A percentile compares a stretch with the other conserved stretches of the same genome.
Conservation (phyloP, 2,329 filamentous ascomycete species). For the Myriosclerotinia scirpicola region DNA sequence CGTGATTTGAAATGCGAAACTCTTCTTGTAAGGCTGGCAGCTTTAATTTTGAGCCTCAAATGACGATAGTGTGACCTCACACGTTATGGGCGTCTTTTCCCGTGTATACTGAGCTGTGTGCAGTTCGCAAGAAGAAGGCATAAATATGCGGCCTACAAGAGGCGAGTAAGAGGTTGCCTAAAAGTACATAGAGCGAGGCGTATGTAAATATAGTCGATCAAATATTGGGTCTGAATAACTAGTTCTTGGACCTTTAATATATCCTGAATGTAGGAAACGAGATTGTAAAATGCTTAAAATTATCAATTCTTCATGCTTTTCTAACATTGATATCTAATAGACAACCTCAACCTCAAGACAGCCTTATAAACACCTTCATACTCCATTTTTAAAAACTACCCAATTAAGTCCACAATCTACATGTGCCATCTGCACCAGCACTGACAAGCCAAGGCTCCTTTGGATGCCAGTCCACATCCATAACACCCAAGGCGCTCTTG, state of each 20-base stretch:
- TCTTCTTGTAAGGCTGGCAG: not conserved
- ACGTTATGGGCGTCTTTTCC: not conserved
- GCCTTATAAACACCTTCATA: slow-evolving; percentile 20
- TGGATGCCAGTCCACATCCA: slow-evolving; percentile 96
- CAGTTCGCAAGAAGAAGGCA: not conserved
- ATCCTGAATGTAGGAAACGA: not conserved
- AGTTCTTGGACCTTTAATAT: not conserved
- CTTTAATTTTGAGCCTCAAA: slow-evolving; percentile 2
- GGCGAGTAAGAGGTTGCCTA: not conserved
- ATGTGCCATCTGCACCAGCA: slow-evolving; percentile 90
- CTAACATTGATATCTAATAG: slow-evolving; percentile 23
- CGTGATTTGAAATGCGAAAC: not conserved
- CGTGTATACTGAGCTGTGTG: not conserved
- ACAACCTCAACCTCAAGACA: slow-evolving; percentile 2
- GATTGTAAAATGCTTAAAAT: not conserved
- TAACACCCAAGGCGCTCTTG: slow-evolving; percentile 79
- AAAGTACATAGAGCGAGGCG: not conserved
- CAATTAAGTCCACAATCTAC: slow-evolving; percentile 78
- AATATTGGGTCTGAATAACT: not conserved
- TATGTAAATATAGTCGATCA: not conserved
- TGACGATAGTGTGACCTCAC: not conserved
- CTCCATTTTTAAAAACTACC: slow-evolving; percentile 19
- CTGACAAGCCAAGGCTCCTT: slow-evolving; percentile 91
- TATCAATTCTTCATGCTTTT: slow-evolving; percentile 21
- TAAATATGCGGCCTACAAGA: not conserved